Conservation (phyloP, 2,329 filamentous ascomycete genomes). For the Trichoderma lentiforme region DNA sequence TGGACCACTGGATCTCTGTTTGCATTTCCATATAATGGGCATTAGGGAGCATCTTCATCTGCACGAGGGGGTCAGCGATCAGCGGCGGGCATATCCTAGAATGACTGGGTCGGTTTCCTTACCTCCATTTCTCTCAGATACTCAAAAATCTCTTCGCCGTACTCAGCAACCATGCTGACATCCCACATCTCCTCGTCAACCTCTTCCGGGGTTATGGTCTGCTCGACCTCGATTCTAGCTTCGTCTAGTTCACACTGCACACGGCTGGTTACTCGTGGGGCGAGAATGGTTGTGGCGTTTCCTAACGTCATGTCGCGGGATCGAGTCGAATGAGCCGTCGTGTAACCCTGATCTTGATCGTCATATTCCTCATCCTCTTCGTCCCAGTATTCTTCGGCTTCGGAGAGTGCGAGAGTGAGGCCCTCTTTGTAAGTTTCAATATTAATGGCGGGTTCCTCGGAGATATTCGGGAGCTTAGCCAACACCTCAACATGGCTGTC, state of each 20-base stretch:
- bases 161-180: constrained; percentile 96
- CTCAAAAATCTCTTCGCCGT: constrained; percentile 89
- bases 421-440: constrained; percentile 26
- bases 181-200: constrained; percentile 88
- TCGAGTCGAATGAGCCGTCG: constrained; percentile 70
- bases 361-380: constrained; percentile 69
- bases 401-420: constrained; percentile 32
- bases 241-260: constrained; percentile 69
- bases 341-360: constrained; percentile 63
- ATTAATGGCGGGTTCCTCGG: constrained; percentile 29
- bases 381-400: constrained; percentile 70
- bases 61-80: not conserved
- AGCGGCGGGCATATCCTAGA: not conserved
- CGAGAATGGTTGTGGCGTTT: constrained; percentile 58
- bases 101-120: constrained; percentile 27
- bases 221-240: constrained; percentile 64
- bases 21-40: constrained; percentile 96
- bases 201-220: constrained; percentile 67
- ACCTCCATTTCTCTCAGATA: constrained; percentile 92
- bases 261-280: constrained; percentile 68
- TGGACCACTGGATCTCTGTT: constrained; percentile 97
- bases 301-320: constrained; percentile 62
- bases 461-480: constrained; percentile 31
- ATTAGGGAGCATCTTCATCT: constrained; percentile 80
- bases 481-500: constrained; percentile 25